Percentiles rank a stretch among this genome's conserved stretches.
phyloP scores from a whole-genome alignment of 2,329 filamentous ascomycete species.

The Fusarium tjaetaba region DNA sequence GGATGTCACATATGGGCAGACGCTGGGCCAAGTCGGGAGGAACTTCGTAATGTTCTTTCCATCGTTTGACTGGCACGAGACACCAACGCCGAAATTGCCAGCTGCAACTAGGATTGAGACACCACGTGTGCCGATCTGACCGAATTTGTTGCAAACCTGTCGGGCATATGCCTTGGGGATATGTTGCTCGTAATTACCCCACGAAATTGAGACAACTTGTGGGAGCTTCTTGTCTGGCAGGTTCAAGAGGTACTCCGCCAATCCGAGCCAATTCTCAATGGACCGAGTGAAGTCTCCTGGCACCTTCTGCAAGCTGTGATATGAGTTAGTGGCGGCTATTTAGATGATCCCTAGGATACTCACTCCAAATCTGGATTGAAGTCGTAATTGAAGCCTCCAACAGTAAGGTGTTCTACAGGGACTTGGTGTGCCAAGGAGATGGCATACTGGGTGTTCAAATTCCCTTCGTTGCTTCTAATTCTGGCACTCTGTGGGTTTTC shows the following conservation, averaged over 20 bases:
- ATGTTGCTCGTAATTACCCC: constrained; percentile 74
- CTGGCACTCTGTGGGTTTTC: constrained; percentile 57
- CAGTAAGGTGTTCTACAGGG: constrained; percentile 48
- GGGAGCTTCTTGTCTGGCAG: constrained; percentile 66
- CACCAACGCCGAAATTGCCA: constrained; percentile 62
- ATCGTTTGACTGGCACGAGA: constrained; percentile 51
- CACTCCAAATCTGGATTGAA: constrained; percentile 50
- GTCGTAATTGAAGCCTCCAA: constrained; percentile 46
- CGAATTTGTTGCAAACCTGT: constrained; percentile 65
- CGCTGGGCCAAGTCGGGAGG: constrained; percentile 49
- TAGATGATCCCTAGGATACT: background rate
- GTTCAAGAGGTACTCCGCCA: constrained; percentile 67
- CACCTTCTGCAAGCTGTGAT: constrained; percentile 20
- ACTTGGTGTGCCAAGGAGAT: constrained; percentile 48
- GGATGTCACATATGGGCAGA: constrained; percentile 69
- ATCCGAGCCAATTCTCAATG: constrained; percentile 75
- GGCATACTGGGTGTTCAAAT: constrained; percentile 52
- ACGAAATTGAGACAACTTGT: constrained; percentile 73
- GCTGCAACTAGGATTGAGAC: constrained; percentile 73
- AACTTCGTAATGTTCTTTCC: constrained; percentile 48
- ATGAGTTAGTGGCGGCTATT: background rate
- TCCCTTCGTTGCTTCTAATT: constrained; percentile 47
- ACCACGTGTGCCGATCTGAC: constrained; percentile 71
- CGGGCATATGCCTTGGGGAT: constrained; percentile 67
- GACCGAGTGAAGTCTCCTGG: constrained; percentile 45